Base-by-base conservation (phyloP, 371 early-diverging fungal genomes). In the Parasitella parasitica region DNA sequence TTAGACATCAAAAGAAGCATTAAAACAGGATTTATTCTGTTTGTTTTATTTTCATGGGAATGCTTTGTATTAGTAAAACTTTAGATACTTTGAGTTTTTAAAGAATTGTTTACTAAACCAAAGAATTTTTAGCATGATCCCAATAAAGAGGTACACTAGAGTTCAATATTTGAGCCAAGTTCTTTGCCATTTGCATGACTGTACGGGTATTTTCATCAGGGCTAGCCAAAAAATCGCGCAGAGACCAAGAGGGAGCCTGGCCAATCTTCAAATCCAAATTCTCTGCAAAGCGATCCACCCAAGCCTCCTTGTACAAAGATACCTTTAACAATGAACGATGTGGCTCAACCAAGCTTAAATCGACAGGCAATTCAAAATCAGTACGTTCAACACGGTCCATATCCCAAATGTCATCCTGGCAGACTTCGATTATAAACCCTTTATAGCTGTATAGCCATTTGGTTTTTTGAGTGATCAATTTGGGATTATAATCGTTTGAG, bases 321-420 rank as follows among this genome's bases (percentile, higher is more conserved):
- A 81, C 72, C 36, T 76, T 75, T 49, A 49, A 77, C 9, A 70
- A 26, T 0, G 51, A 41, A 49, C 71, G 74, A 22, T 73, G 64
- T 2, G 78, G 75, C 0, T 67, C 59, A 6, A 59, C 18, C 0
- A 32, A 28, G 0, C 64, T 51, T 15, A 81, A 57, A 32, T 78
- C 72, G 4, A 78, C 43, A 15, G 74, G 78, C 12, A 81, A 58
- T 2, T 50, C 69, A 13, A 34, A 59, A 16, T 69, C 67, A 0
- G 54, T 41, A 11, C 70, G 39, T 9, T 68, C 28, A 1, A 78
- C 52, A 0, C 36, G 34, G 0, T 32, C 16, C 27, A 77, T 54
- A 36, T 78, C 68, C 81, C 81, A 81, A 2, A 77, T 53, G 16
- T 81, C 78, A 13, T 81, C 78, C 12, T 64, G 53, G 9, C 69